Evolutionary conservation across 495 filamentous ascomycete species (phyloP).

Genomic region (Aspergillus haitiensis): DNA sequence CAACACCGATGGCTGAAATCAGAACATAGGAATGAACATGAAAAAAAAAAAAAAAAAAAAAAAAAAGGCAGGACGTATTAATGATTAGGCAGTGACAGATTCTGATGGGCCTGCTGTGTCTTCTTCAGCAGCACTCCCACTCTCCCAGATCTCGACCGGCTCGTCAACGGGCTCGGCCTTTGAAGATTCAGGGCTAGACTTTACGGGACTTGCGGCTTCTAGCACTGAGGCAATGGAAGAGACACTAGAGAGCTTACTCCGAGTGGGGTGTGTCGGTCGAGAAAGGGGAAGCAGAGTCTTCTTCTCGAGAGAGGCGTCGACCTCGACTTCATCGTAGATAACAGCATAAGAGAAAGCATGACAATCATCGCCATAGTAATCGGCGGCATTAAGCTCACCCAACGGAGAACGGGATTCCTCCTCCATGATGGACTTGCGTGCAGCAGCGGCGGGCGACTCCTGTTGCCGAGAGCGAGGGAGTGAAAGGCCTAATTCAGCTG

Average conservation of each 20-base stretch:
- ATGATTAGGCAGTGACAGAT: slow-evolving; percentile 7
- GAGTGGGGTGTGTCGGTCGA: slow-evolving; percentile 16
- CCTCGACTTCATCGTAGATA: slow-evolving; percentile 57
- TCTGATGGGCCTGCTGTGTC: slow-evolving; percentile 13
- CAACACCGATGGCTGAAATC: not conserved
- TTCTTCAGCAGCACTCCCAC: slow-evolving; percentile 57
- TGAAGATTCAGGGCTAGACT: slow-evolving; percentile 12
- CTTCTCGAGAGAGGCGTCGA: slow-evolving; percentile 22
- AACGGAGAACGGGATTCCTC: slow-evolving; percentile 66
- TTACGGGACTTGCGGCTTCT: slow-evolving; percentile 26
- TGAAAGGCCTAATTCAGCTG: slow-evolving; percentile 37
- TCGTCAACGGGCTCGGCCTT: slow-evolving; percentile 17
- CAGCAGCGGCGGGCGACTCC: slow-evolving; percentile 32
- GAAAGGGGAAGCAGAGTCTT: slow-evolving; percentile 24
- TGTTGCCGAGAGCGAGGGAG: slow-evolving; percentile 30
- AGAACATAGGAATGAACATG: not conserved
- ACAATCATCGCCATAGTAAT: slow-evolving; percentile 71
- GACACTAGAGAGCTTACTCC: slow-evolving; percentile 27
- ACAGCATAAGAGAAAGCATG: slow-evolving; percentile 61
- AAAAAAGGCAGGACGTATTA: not conserved
- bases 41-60: not conserved
- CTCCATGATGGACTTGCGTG: slow-evolving; percentile 40
- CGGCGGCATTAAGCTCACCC: slow-evolving; percentile 65
- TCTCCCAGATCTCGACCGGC: slow-evolving; percentile 63
- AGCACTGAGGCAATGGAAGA: slow-evolving; percentile 38